Evolutionary conservation across 2,329 filamentous ascomycete genomes (phyloP), one percentile per base, ranked within the genome.

Genomic region (Aspergillus intermedius): DNA sequence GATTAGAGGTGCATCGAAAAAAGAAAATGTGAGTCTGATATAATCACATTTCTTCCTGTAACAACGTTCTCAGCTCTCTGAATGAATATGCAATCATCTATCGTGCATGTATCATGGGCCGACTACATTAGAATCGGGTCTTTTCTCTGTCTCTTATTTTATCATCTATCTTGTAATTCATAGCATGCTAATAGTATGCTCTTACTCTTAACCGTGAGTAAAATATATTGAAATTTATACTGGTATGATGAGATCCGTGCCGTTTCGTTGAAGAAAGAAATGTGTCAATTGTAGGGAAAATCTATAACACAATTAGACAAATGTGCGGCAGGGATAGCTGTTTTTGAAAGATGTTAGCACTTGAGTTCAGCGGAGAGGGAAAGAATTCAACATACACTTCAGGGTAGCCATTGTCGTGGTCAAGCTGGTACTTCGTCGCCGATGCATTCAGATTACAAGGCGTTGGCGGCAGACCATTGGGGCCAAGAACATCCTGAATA

Each of bases 401-500:
- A 30, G 79, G 74, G 70, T 95, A 96, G 51, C 85, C 79, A 63
- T 86, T 79, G 64, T 91, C 67, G 28, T 54, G 28, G 54, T 73
- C 71, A 61, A 94, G 83, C 70, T 84, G 81, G 68, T 90, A 83
- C 64, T 84, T 73, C 42, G 69, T 69, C 56, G 59, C 54, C 40
- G 70, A 69, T 50, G 77, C 60, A 57, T 75, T 81, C 69, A 83
- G 72, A n/a, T 87, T 84, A 61, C 83, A 83, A 13, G 91, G 93
- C 62, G 87, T 73, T n/a, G 93, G 93, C 49, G 93, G 93, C 70
- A 98, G 70, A 1, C 91, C 91, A 60, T 86, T 77, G 41, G 86
- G 78, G 45, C 87, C 83, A 54, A 96, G 68, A 49, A 91, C 81
- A 55, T 76, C 74, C 60, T 77, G 71, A 39, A 75, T 72, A 35